Evolutionary conservation across 2,329 filamentous ascomycete species (phyloP).

Genomic region (Alternaria tenuissima): DNA sequence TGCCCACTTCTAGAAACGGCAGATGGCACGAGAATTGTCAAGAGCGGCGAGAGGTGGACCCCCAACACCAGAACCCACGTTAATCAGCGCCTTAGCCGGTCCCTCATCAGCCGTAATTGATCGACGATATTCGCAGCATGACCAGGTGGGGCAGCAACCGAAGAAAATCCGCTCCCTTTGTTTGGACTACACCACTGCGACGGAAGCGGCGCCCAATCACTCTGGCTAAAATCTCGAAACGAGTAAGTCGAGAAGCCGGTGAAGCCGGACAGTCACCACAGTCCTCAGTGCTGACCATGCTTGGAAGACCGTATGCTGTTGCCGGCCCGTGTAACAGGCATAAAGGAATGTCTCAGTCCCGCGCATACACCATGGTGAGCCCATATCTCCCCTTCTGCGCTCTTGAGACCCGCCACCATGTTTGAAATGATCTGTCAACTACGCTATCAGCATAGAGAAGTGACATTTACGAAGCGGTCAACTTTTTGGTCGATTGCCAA

Average conservation of each 20-base stretch:
- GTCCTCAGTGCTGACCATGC: not conserved
- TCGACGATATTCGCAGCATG: slow-evolving; percentile 2
- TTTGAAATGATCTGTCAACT: not conserved
- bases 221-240: not conserved
- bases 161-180: not conserved
- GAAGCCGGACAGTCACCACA: not conserved
- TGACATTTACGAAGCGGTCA: not conserved
- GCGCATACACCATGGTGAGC: not conserved
- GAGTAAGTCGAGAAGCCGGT: not conserved
- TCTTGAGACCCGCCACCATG: not conserved
- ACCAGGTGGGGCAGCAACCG: slow-evolving; percentile 1
- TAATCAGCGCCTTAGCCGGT: slow-evolving; percentile 9
- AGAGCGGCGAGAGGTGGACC: slow-evolving; percentile 1
- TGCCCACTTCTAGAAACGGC: not conserved
- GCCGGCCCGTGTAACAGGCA: not conserved
- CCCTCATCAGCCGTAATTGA: slow-evolving; percentile 6
- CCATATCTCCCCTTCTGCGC: not conserved
- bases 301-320: not conserved
- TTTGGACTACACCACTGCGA: not conserved
- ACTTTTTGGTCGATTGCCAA: not conserved
- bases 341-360: not conserved
- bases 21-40: slow-evolving; percentile 3
- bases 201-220: not conserved
- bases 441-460: not conserved
- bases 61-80: slow-evolving; percentile 9